Evolutionary conservation across 2,329 filamentous ascomycete genomes (phyloP).

Genomic region (Diaporthe longicolla): DNA sequence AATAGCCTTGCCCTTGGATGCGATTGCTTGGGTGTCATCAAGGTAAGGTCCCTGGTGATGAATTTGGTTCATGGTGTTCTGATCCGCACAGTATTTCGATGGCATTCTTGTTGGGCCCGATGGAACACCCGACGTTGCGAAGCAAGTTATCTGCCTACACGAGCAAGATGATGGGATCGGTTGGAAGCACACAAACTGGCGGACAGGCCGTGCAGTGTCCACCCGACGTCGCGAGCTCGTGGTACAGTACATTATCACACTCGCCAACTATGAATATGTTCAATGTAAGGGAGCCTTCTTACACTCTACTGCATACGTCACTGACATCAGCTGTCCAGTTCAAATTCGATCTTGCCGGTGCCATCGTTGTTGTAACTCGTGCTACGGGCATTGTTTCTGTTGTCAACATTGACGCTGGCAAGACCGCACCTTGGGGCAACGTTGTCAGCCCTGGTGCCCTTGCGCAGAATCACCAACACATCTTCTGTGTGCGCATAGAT

Average conservation of each 20-base stretch:
- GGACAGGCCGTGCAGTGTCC: slow-evolving; percentile 65
- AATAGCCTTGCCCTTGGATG: slow-evolving; percentile 35
- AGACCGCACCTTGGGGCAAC: background rate
- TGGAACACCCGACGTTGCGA: slow-evolving; percentile 44
- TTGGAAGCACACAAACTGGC: slow-evolving; percentile 71
- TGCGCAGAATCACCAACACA: background rate
- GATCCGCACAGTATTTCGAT: slow-evolving; percentile 58
- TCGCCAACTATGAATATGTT: slow-evolving; percentile 69
- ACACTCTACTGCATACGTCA: background rate
- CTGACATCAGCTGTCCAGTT: slow-evolving; percentile 44
- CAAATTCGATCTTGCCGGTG: slow-evolving; percentile 58
- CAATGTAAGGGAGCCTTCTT: background rate
- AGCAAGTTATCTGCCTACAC: slow-evolving; percentile 69
- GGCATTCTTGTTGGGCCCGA: slow-evolving; percentile 66
- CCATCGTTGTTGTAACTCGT: background rate
- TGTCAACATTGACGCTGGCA: background rate
- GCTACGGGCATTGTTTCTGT: background rate
- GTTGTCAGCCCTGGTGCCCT: background rate
- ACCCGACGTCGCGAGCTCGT: slow-evolving; percentile 66
- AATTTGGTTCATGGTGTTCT: background rate
- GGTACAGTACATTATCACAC: slow-evolving; percentile 68
- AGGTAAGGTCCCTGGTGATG: background rate
- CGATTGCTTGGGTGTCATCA: slow-evolving; percentile 35
- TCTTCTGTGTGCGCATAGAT: background rate
- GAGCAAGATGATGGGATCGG: slow-evolving; percentile 70